These are phyloP conservation scores for Saururus chinensis DNA, from an alignment of 164 flowering plant genomes.

Conservation along the genomic window DNA sequence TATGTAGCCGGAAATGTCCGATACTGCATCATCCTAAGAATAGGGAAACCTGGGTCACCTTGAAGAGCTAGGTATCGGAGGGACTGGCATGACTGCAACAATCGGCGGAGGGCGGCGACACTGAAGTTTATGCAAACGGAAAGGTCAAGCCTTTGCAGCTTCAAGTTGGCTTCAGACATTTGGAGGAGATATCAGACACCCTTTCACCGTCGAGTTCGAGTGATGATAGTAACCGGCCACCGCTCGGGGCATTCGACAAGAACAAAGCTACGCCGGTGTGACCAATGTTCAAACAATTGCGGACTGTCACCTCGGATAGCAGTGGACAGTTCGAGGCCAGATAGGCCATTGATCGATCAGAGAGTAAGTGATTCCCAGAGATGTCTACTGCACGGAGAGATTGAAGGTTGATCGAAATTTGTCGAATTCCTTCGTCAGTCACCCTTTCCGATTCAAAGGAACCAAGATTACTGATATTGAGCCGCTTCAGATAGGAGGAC, in stretches of 20 bases:
- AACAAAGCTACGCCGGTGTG: slow-evolving; percentile 20
- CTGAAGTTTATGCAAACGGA: slow-evolving; percentile 24
- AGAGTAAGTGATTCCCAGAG: slow-evolving; percentile 39
- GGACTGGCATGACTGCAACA: slow-evolving; percentile 17
- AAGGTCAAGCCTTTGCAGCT: slow-evolving; percentile 27
- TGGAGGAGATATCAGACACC: slow-evolving; percentile 32
- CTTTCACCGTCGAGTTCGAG: slow-evolving; percentile 27
- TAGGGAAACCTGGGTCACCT: slow-evolving; percentile 21
- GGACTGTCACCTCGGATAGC: slow-evolving; percentile 25
- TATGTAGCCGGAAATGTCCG: slow-evolving; percentile 23
- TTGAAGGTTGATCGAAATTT: slow-evolving; percentile 20
- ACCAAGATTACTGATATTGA: slow-evolving; percentile 31
- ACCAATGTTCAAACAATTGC: slow-evolving; percentile 31
- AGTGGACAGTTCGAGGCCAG: slow-evolving; percentile 25
- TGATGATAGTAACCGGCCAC: slow-evolving; percentile 24
- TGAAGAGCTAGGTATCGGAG: slow-evolving; percentile 20
- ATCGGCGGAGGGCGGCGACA: slow-evolving; percentile 17
- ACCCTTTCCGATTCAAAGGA: slow-evolving; percentile 9
- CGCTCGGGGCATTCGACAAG: slow-evolving; percentile 8
- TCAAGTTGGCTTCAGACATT: slow-evolving; percentile 26
- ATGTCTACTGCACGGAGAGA: slow-evolving; percentile 28
- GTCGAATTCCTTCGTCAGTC: slow-evolving; percentile 31
- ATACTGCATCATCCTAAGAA: slow-evolving; percentile 31
- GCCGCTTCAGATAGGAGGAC: slow-evolving; percentile 28
- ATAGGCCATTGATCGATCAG: slow-evolving; percentile 30